Evolutionary conservation across 2,329 filamentous ascomycete species (phyloP), one percentile per base, ranked within the genome.

Genomic region (Tolypocladium ovalisporum): DNA sequence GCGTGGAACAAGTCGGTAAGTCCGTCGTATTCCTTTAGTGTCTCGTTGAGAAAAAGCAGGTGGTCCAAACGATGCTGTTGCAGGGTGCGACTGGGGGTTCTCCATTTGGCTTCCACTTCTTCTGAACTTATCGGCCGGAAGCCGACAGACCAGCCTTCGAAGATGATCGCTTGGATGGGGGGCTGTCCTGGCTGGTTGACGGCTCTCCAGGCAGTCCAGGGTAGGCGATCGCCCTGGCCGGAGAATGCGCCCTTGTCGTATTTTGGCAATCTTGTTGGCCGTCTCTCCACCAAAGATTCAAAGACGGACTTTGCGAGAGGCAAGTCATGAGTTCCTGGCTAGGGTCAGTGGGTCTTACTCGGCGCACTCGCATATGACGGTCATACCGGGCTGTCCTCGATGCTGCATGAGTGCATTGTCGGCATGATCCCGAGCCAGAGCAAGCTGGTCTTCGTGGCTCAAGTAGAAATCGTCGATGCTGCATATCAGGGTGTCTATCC

Each of bases 391-490:
- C 68, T 96, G 87, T 22, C 91, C 92, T 52, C 91, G 83, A 64
- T 90, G 87, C 66, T 90, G 88, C 52, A 96, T 78, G 3, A 97
- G 80, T 24, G 82, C 81, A 66, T 96, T 96, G 40, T 80, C 72
- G 0, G 87, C 82, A 66, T 94, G 77, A 8, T 79, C 72, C 51
- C 78, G 71, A 32, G 88, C 85, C 27, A 95, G 81, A 2, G 77
- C 76, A 34, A 79, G 69, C 70, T 94, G 89, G 62, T 86, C 80
- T 27, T 76, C 74, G 68, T 89, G 89, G 17, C 83, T 79, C 56
- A 95, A 84, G 73, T 97, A 96, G 64, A 97, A 85, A 74, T 96
- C 91, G 70, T 97, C 92, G 62, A 96, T 87, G 70, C 88, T 92
- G 70, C 90, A 81, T 56, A 90, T 86, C 54, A 89, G 76, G 3